Percentiles rank a stretch among this genome's conserved stretches.
These are phyloP conservation scores for Sugiyamaella chiloensis DNA, from an alignment of 805 yeast species.

Conservation along the genomic window DNA sequence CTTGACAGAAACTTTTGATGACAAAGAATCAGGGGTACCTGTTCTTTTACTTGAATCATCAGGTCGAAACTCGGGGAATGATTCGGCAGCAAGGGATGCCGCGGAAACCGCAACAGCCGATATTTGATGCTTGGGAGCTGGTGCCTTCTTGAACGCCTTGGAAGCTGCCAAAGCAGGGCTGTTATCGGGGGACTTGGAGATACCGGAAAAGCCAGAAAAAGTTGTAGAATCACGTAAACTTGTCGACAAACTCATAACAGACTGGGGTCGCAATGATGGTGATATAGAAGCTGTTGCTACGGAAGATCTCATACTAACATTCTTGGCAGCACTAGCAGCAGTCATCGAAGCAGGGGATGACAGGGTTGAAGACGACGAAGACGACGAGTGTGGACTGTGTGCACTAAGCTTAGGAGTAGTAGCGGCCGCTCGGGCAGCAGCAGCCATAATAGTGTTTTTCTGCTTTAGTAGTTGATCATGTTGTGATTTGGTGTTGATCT, in stretches of 20 bases:
- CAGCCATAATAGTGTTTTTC: background rate
- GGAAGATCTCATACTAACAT: background rate
- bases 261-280: background rate
- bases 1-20: background rate
- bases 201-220: background rate
- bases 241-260: background rate
- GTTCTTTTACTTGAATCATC: background rate
- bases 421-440: conserved; percentile 2
- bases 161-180: conserved; percentile 2
- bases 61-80: background rate
- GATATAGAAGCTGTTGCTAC: background rate
- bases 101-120: conserved; percentile 2
- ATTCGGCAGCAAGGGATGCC: background rate
- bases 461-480: background rate
- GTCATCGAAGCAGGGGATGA: background rate
- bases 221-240: background rate
- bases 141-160: conserved; percentile 1
- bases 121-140: background rate
- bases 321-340: conserved; percentile 1
- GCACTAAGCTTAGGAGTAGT: background rate
- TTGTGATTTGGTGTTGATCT: background rate
- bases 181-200: background rate
- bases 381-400: no score
- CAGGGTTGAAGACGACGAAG: background rate
- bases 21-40: background rate